Percentiles rank a stretch among this genome's conserved stretches.
These are phyloP conservation scores for Candida koratica DNA, from an alignment of 805 yeast genomes.

Conservation along the genomic window DNA sequence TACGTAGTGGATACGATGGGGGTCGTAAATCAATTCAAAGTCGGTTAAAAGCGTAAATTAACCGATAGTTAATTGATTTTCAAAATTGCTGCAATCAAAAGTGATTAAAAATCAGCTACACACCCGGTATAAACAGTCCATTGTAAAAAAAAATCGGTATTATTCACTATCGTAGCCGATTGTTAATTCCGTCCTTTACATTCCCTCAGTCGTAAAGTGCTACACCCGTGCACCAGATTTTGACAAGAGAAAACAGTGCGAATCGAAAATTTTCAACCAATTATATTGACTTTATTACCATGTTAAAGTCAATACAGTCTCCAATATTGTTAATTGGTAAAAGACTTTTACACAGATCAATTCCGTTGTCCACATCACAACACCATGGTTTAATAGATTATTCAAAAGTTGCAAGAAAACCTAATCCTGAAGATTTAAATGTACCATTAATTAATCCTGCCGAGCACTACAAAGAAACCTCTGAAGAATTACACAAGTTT, in stretches of 20 bases:
- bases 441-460: constrained; percentile 70
- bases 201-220: too few relatives aligned
- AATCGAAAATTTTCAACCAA: constrained; percentile 8
- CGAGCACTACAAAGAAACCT: constrained; percentile 62
- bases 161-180: too few relatives aligned
- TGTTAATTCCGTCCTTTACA: too few relatives aligned
- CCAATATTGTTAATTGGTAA: constrained; percentile 6
- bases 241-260: constrained; percentile 5
- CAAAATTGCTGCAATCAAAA: too few relatives aligned
- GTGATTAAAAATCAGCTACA: too few relatives aligned
- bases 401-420: constrained; percentile 35
- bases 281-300: constrained; percentile 6
- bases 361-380: constrained; percentile 6
- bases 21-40: too few relatives aligned
- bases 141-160: too few relatives aligned
- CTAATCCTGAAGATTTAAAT: constrained; percentile 24
- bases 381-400: constrained; percentile 32
- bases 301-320: constrained; percentile 8
- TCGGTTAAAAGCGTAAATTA: too few relatives aligned
- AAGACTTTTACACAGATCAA: constrained; percentile 6
- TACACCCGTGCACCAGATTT: too few relatives aligned
- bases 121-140: too few relatives aligned
- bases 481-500: constrained; percentile 73
- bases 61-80: too few relatives aligned
- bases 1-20: too few relatives aligned